Evolutionary conservation across 2,329 filamentous ascomycete genomes (phyloP).

Genomic region (Aureobasidium vineae): DNA sequence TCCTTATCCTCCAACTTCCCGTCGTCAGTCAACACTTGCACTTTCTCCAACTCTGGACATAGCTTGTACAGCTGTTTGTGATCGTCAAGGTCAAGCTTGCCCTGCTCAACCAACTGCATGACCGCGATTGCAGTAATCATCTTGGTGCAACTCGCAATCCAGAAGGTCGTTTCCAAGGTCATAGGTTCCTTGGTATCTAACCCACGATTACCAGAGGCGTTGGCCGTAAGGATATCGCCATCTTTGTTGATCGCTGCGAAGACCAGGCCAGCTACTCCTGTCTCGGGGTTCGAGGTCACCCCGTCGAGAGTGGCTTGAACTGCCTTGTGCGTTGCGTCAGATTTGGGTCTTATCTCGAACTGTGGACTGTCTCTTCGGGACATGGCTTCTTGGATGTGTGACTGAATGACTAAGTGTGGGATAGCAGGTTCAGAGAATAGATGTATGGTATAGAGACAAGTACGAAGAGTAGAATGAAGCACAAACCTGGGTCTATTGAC

Average conservation of each 20-base stretch:
- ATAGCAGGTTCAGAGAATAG: neutral
- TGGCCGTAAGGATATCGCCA: slow-evolving; percentile 44
- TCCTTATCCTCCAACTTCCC: slow-evolving; percentile 45
- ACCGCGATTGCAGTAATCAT: slow-evolving; percentile 46
- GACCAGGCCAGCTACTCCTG: slow-evolving; percentile 44
- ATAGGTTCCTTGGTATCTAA: slow-evolving; percentile 51
- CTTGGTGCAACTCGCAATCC: slow-evolving; percentile 55
- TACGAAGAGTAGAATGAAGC: neutral
- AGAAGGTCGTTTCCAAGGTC: slow-evolving; percentile 60
- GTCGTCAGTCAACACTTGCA: slow-evolving; percentile 45
- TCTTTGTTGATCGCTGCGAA: slow-evolving; percentile 49
- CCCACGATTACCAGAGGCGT: slow-evolving; percentile 45
- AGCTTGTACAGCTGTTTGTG: slow-evolving; percentile 41
- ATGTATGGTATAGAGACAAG: neutral
- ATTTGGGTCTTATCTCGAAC: neutral
- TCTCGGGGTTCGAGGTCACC: slow-evolving; percentile 29
- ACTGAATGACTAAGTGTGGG: neutral
- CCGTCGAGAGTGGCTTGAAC: slow-evolving; percentile 27
- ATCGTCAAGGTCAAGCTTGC: slow-evolving; percentile 45
- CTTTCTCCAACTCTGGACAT: slow-evolving; percentile 45
- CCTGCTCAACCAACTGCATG: slow-evolving; percentile 51
- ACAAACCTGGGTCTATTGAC: neutral
- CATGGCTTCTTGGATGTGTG: neutral
- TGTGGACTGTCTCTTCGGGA: neutral
- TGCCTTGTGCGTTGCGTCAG: slow-evolving; percentile 15